These are phyloP conservation scores for Ophiostoma sp. DNA, from an alignment of 2,329 filamentous ascomycete genomes.

Conservation along the genomic window DNA sequence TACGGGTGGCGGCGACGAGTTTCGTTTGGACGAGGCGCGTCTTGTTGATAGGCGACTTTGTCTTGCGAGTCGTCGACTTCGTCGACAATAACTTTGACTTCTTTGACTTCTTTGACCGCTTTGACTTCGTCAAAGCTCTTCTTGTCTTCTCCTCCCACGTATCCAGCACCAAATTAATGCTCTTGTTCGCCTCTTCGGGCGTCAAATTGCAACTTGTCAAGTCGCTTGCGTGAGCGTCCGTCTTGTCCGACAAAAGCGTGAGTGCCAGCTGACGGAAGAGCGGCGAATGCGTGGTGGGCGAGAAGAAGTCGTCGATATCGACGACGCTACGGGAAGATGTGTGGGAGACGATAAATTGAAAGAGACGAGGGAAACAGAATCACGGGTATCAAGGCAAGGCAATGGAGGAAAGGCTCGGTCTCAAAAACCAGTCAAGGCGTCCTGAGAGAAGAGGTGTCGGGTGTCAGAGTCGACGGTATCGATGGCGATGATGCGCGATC, in stretches of 20 bases:
- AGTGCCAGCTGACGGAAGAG: constrained; percentile 63
- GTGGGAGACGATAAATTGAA: not conserved
- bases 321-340: not conserved
- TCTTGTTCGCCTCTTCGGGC: not conserved
- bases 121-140: constrained; percentile 32
- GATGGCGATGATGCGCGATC: not conserved
- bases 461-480: not conserved
- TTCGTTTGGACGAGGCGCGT: constrained; percentile 17
- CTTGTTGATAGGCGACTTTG: constrained; percentile 25
- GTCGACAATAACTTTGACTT: not conserved
- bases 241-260: constrained; percentile 43
- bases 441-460: constrained; percentile 38
- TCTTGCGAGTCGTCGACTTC: not conserved
- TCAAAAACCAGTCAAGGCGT: constrained; percentile 63
- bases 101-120: not conserved
- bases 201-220: not conserved
- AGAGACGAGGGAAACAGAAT: not conserved
- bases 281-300: constrained; percentile 71
- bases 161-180: constrained; percentile 19
- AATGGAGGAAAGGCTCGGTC: not conserved
- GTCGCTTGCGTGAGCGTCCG: not conserved
- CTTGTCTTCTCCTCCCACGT: constrained; percentile 25
- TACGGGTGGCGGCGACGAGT: constrained; percentile 21
- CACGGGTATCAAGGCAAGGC: not conserved
- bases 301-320: constrained; percentile 35